Evolutionary conservation across 148 eudicot species (phyloP).

Genomic region (Dysphania ambrosioides): DNA sequence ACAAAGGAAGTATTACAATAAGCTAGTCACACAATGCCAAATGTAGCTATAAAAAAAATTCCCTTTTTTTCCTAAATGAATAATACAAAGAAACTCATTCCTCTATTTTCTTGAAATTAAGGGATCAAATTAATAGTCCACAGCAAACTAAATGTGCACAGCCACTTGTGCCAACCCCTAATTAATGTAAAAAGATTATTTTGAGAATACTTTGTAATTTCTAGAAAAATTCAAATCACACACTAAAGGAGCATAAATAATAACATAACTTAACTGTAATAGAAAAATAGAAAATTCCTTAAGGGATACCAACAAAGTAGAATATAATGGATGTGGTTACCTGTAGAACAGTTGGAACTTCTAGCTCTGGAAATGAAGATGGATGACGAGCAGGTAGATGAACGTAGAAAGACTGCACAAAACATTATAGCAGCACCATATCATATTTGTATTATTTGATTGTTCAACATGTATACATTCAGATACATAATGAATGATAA

Average conservation of each 20-base stretch:
- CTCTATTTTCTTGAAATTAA: neutral
- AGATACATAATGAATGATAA: neutral
- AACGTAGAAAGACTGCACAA: conserved; percentile 76
- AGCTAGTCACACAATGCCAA: neutral
- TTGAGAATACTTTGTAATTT: neutral
- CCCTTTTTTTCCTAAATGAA: neutral
- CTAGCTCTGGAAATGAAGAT: conserved; percentile 85
- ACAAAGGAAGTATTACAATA: neutral
- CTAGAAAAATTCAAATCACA: neutral
- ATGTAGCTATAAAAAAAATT: neutral
- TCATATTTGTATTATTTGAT: conserved; percentile 14
- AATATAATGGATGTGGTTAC: conserved; percentile 29
- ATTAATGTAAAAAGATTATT: neutral
- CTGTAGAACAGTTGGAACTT: conserved; percentile 93
- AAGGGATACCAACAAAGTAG: conserved; percentile 1
- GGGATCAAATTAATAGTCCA: neutral
- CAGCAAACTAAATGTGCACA: neutral
- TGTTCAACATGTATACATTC: neutral
- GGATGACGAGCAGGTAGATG: conserved; percentile 90
- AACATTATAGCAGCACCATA: conserved; percentile 16
- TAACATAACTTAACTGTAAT: neutral
- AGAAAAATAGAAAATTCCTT: neutral
- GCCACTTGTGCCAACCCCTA: neutral
- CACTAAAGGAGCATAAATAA: neutral
- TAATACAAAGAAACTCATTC: neutral